Evolutionary conservation across 352 stramenopile species (phyloP).

Genomic region (Peronospora belbahrii): DNA sequence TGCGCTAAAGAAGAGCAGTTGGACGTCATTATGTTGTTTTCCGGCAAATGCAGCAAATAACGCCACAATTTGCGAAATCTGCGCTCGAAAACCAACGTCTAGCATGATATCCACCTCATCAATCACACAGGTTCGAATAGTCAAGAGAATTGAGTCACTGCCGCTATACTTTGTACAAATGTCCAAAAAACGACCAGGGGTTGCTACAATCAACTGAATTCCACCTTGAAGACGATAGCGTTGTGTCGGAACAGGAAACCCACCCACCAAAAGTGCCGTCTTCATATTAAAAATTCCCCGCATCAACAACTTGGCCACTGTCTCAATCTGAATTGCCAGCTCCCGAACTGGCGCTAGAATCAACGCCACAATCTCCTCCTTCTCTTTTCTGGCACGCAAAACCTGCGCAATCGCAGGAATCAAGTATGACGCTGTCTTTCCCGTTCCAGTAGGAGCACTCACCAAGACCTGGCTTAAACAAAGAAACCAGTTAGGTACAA

Average conservation of each 20-base stretch:
- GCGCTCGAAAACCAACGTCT: constrained; percentile 42
- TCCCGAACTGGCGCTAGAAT: constrained; percentile 63
- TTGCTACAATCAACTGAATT: constrained; percentile 61
- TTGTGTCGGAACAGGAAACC: constrained; percentile 54
- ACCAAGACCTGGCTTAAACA: constrained; percentile 36
- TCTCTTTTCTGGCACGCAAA: constrained; percentile 11
- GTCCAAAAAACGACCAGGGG: constrained; percentile 54
- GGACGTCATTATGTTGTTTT: constrained; percentile 5
- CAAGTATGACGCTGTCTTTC: constrained; percentile 64
- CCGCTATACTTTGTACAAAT: constrained; percentile 34
- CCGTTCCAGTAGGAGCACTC: constrained; percentile 54
- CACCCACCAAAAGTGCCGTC: constrained; percentile 57
- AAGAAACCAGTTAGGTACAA: neutral
- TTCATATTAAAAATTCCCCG: constrained; percentile 50
- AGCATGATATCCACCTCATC: constrained; percentile 79
- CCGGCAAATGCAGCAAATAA: constrained; percentile 15
- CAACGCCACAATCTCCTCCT: constrained; percentile 25
- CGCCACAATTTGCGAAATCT: constrained; percentile 42
- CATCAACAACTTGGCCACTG: constrained; percentile 47
- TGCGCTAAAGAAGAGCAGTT: constrained; percentile 57
- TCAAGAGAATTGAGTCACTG: constrained; percentile 13
- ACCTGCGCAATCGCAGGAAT: constrained; percentile 46
- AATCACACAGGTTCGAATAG: constrained; percentile 35
- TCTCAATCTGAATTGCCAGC: constrained; percentile 68
- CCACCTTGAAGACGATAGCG: constrained; percentile 49